These are phyloP conservation scores for Pezicula radicicola DNA, from an alignment of 2,329 filamentous ascomycete species.

Conservation along the genomic window DNA sequence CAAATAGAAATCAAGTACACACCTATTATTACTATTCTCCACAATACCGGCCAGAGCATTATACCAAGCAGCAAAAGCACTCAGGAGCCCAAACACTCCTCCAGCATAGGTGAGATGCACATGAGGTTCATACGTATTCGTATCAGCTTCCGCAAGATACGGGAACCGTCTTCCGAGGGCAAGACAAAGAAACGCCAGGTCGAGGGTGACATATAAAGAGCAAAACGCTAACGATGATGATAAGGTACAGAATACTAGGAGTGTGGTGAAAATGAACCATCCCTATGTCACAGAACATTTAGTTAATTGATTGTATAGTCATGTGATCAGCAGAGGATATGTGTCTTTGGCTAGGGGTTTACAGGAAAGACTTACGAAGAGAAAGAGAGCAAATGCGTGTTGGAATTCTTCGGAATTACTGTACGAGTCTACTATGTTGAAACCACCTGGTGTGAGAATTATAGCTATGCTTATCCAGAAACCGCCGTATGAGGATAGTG, in stretches of 20 bases:
- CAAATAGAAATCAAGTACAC: slow-evolving; percentile 4
- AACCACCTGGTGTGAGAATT: slow-evolving; percentile 64
- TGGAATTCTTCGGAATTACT: slow-evolving; percentile 42
- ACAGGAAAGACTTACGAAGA: slow-evolving; percentile 35
- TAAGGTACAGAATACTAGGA: slow-evolving; percentile 71
- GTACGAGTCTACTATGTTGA: slow-evolving; percentile 56
- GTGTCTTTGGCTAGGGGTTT: background rate
- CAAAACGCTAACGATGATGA: slow-evolving; percentile 78
- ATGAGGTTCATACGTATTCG: slow-evolving; percentile 29
- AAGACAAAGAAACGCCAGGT: slow-evolving; percentile 72
- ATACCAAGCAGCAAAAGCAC: slow-evolving; percentile 57
- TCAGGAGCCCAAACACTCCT: slow-evolving; percentile 52
- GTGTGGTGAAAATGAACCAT: slow-evolving; percentile 83
- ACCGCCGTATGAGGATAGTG: slow-evolving; percentile 76
- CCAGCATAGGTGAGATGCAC: slow-evolving; percentile 43
- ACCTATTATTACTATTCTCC: slow-evolving; percentile 29
- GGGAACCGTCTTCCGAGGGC: slow-evolving; percentile 57
- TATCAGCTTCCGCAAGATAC: slow-evolving; percentile 37
- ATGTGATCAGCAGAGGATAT: background rate
- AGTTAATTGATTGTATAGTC: background rate
- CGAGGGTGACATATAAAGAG: slow-evolving; percentile 72
- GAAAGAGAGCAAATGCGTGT: slow-evolving; percentile 70
- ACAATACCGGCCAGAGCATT: slow-evolving; percentile 54
- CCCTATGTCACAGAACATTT: slow-evolving; percentile 30
- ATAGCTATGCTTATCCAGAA: slow-evolving; percentile 81